Conservation (phyloP, 352 stramenopile genomes). For the Pythium phragmiticola region DNA sequence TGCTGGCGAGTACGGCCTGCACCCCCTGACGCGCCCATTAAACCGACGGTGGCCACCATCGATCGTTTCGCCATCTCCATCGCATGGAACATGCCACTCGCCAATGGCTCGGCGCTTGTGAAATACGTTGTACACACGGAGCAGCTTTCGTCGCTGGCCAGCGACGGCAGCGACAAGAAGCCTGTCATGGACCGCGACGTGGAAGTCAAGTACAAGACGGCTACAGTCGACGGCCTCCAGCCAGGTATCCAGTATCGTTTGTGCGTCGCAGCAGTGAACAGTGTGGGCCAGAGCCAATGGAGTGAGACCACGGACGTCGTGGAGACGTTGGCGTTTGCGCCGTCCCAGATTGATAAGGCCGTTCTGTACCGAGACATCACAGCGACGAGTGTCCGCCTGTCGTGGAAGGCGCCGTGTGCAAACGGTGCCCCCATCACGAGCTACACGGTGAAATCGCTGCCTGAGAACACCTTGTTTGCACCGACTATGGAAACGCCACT, state of each 20-base stretch:
- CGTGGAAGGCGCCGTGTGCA: conserved; percentile 45
- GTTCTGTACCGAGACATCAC: conserved; percentile 36
- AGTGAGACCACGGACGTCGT: conserved; percentile 40
- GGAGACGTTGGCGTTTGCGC: conserved; percentile 64
- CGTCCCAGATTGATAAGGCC: conserved; percentile 43
- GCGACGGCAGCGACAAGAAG: conserved; percentile 30
- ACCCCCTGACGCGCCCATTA: conserved; percentile 37
- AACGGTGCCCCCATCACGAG: conserved; percentile 56
- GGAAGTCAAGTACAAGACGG: conserved; percentile 40
- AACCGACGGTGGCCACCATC: conserved; percentile 28
- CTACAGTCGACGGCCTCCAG: conserved; percentile 44
- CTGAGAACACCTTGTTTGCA: conserved; percentile 50
- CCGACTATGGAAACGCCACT: conserved; percentile 36
- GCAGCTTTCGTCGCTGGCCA: conserved; percentile 36
- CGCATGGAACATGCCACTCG: conserved; percentile 46
- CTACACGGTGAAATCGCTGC: conserved; percentile 57
- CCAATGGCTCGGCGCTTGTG: conserved; percentile 52
- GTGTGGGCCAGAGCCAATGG: conserved; percentile 43
- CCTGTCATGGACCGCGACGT: conserved; percentile 36
- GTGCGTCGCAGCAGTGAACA: conserved; percentile 52
- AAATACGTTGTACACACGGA: conserved; percentile 50
- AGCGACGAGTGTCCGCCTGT: conserved; percentile 43
- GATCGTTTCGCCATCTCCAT: conserved; percentile 55
- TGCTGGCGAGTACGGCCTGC: conserved; percentile 53
- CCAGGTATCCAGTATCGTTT: conserved; percentile 56